Percentiles rank a stretch among this genome's conserved stretches.
These are phyloP conservation scores for Myxozyma kluyveri DNA, from an alignment of 805 yeast species.

Conservation along the genomic window DNA sequence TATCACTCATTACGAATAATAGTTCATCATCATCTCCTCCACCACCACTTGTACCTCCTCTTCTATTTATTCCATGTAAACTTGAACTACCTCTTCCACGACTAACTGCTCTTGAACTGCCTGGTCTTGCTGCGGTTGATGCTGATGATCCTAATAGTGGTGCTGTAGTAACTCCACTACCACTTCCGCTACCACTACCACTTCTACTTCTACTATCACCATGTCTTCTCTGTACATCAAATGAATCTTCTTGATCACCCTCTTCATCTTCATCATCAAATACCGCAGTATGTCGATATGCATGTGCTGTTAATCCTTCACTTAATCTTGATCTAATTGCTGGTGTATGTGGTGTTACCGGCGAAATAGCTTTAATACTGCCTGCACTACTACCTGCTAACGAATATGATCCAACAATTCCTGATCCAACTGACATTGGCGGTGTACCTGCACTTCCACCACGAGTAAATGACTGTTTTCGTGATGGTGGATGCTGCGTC, in stretches of 20 bases:
- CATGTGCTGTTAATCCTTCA: slow-evolving; percentile 35
- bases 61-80: slow-evolving; percentile 1
- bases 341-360: slow-evolving; percentile 34
- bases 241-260: slow-evolving; percentile 8
- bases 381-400: slow-evolving; percentile 11
- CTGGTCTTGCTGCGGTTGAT: background rate
- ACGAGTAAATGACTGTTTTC: background rate
- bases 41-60: slow-evolving; percentile 4
- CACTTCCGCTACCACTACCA: background rate
- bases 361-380: slow-evolving; percentile 23
- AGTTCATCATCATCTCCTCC: slow-evolving; percentile 39
- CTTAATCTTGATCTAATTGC: slow-evolving; percentile 40
- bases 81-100: slow-evolving; percentile 4
- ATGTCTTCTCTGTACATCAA: slow-evolving; percentile 6
- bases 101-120: background rate
- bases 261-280: slow-evolving; percentile 26
- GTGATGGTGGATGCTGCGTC: slow-evolving; percentile 18
- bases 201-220: slow-evolving; percentile 6
- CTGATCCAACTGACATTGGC: slow-evolving; percentile 10
- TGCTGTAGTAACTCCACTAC: slow-evolving; percentile 1
- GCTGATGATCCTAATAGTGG: background rate
- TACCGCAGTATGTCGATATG: slow-evolving; percentile 26
- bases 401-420: slow-evolving; percentile 12
- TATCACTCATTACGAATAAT: slow-evolving; percentile 43
- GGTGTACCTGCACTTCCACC: background rate